Percentiles rank a stretch among this genome's conserved stretches.
These are phyloP conservation scores for Colletotrichum zoysiae DNA, from an alignment of 2,329 filamentous ascomycete species.

Conservation along the genomic window DNA sequence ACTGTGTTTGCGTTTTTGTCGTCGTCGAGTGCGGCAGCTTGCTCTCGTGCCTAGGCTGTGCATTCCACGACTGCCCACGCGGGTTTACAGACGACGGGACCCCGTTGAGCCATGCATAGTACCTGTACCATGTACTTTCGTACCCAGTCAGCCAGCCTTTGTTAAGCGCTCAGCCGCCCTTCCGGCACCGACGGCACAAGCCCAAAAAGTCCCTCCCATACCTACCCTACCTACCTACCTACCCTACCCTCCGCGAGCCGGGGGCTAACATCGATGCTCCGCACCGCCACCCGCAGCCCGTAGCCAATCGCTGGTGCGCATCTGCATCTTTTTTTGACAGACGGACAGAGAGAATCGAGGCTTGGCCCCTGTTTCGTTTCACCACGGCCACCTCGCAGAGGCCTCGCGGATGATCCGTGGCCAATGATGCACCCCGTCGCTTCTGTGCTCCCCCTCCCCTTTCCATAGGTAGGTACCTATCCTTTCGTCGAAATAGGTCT, in stretches of 20 bases:
- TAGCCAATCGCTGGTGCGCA: slow-evolving; percentile 33
- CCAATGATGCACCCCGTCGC: slow-evolving; percentile 6
- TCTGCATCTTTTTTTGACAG: slow-evolving; percentile 37
- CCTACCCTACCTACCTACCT: too few species aligned
- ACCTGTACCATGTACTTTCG: too few species aligned
- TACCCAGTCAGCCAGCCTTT: slow-evolving; percentile 8
- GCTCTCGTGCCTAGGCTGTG: not conserved
- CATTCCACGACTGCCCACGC: not conserved
- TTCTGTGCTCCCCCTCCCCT: slow-evolving; percentile 2
- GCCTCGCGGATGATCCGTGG: slow-evolving; percentile 37
- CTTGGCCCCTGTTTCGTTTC: slow-evolving; percentile 42
- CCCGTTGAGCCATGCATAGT: not conserved
- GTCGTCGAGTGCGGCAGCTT: slow-evolving; percentile 16
- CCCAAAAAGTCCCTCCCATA: slow-evolving; percentile 13
- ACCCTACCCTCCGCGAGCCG: slow-evolving; percentile 18
- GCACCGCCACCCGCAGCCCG: slow-evolving; percentile 34
- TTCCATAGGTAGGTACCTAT: too few species aligned
- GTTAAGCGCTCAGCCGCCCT: slow-evolving; percentile 18
- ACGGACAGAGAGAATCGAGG: slow-evolving; percentile 11
- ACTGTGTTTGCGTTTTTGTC: not conserved
- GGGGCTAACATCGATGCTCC: slow-evolving; percentile 24
- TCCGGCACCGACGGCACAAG: slow-evolving; percentile 33
- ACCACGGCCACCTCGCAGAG: slow-evolving; percentile 37
- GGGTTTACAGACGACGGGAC: not conserved
- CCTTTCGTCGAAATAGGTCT: not conserved